Conservation (phyloP, 179 eudicot species). For the Sideroxylon spinosum region DNA sequence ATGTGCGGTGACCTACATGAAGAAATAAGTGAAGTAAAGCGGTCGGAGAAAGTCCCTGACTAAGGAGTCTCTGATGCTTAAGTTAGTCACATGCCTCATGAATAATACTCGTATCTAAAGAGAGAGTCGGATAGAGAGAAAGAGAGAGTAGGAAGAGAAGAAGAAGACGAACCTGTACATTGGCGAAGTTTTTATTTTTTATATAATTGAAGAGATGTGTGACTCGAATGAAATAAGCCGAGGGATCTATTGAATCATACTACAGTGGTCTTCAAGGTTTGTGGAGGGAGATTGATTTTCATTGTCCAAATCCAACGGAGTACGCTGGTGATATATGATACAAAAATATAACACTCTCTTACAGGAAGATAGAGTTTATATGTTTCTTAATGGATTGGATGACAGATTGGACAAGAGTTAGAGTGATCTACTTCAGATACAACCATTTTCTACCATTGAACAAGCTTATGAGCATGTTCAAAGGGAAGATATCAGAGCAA, state of each 20-base stretch:
- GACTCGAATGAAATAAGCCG: slow-evolving; percentile 7
- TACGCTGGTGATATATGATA: not conserved
- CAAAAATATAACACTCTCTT: not conserved
- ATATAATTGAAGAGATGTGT: no score
- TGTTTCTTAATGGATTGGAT: slow-evolving; percentile 3
- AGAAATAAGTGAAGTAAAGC: no score
- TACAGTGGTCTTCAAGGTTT: slow-evolving; percentile 14
- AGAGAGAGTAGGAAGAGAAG: no score
- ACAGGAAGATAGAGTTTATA: not conserved
- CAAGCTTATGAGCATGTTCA: not conserved
- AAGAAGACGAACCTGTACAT: no score
- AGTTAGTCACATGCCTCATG: no score
- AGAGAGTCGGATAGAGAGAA: no score
- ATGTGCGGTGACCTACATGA: no score
- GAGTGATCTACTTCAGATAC: not conserved
- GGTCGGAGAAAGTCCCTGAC: no score
- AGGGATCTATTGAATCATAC: slow-evolving; percentile 1
- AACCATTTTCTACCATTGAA: not conserved
- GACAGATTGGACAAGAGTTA: not conserved
- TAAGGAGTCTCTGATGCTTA: no score
- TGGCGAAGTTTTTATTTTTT: no score
- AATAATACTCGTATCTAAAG: no score
- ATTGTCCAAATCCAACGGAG: not conserved
- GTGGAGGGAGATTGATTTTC: slow-evolving; percentile 9
- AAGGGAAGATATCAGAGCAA: not conserved